Percentiles rank a stretch among this genome's conserved stretches.
These are phyloP conservation scores for Pichia gijzeniarum DNA, from an alignment of 805 yeast genomes.

Conservation along the genomic window DNA sequence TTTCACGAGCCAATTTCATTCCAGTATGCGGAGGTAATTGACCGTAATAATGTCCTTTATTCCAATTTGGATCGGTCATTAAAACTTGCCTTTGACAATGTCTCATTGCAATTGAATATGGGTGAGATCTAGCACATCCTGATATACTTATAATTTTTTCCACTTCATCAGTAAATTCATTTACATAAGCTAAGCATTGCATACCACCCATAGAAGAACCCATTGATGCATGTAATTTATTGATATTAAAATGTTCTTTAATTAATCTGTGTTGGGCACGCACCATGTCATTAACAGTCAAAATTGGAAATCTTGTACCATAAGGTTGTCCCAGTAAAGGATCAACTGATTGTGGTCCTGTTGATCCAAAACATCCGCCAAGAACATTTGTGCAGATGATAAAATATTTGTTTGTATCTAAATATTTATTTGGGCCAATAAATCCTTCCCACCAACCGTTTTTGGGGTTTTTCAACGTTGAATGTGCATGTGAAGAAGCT, in stretches of 20 bases:
- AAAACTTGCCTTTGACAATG: slow-evolving; percentile 89
- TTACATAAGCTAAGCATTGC: slow-evolving; percentile 86
- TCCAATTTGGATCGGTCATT: slow-evolving; percentile 95
- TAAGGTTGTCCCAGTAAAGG: slow-evolving; percentile 62
- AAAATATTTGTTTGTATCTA: slow-evolving; percentile 78
- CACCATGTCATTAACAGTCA: slow-evolving; percentile 85
- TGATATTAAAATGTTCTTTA: slow-evolving; percentile 52
- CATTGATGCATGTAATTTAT: slow-evolving; percentile 65
- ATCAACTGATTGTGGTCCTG: slow-evolving; percentile 81
- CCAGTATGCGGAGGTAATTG: slow-evolving; percentile 86
- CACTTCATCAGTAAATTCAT: slow-evolving; percentile 75
- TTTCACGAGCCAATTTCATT: slow-evolving; percentile 89
- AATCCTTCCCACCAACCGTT: slow-evolving; percentile 97
- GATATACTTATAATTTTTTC: slow-evolving; percentile 71
- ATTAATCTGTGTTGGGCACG: slow-evolving; percentile 77
- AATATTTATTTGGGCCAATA: slow-evolving; percentile 73
- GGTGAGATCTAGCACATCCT: slow-evolving; percentile 92
- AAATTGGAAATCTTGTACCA: slow-evolving; percentile 82
- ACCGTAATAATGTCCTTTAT: slow-evolving; percentile 74
- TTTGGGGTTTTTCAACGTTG: slow-evolving; percentile 59
- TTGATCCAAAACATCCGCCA: slow-evolving; percentile 93
- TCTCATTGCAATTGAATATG: slow-evolving; percentile 88
- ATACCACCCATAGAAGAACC: slow-evolving; percentile 99
- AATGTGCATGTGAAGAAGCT: slow-evolving; percentile 89
- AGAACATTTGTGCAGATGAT: slow-evolving; percentile 85